Evolutionary conservation across 2,329 filamentous ascomycete genomes (phyloP), one percentile per base, ranked within the genome.

Genomic region (Sarocladiaceae sp.): DNA sequence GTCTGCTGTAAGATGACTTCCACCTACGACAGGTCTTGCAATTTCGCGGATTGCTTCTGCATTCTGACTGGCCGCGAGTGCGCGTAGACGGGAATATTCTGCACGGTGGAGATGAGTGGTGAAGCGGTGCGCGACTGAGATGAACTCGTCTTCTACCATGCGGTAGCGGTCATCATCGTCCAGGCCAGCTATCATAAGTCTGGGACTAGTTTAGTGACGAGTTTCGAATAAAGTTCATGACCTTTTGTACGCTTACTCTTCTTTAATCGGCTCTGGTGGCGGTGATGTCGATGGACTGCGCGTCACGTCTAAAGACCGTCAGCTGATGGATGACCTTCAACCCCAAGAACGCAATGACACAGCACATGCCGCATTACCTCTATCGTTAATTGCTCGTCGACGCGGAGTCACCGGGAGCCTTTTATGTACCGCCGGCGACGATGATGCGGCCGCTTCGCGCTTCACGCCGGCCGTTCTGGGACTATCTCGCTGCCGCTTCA

Each of bases 101-200:
- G 83, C 86, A n/a, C 83, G 80, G 63, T 92, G 88, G 2, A 93
- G 76, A 64, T 91, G 87, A 4, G 79, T 77, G 0, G 88, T 93
- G 66, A 89, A 93, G 2, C 74, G 71, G 50, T 82, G 79, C 0
- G 88, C 88, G 0, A 83, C 80, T 15, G 78, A 71, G 18, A 86
- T 70, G 56, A 94, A 82, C 58, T 93, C 88, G 60, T 94, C 89
- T 66, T 93, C 89, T 0, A 94, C 89, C 86, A 93, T 92, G 60
- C 88, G 84, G 66, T 82, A 93, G 52, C 70, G 71, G 62, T 92
- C 87, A 64, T 94, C 89, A n/a, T 76, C 67, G 3, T 78, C 72
- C n/a, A 79, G 66, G 2, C 83, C 84, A 44, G 82, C 75, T 2
- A 74, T 71, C 86, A 93, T 91, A 63, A 76, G 76, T 26, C 81